These are phyloP conservation scores for Huntiella bhutanensis DNA, from an alignment of 2,329 filamentous ascomycete genomes.

Conservation along the genomic window DNA sequence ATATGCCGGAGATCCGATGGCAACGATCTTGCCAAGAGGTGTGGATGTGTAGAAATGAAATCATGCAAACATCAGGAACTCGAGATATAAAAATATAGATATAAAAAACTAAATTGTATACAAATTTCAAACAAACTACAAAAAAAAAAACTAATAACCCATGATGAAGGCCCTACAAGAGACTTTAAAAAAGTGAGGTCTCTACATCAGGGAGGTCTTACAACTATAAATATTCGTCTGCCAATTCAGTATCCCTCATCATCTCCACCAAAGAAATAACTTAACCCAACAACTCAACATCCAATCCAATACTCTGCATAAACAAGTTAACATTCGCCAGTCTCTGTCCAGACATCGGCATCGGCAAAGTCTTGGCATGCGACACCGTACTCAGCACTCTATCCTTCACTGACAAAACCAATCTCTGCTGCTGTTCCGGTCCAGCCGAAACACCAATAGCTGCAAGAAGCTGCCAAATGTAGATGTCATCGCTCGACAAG, in stretches of 20 bases:
- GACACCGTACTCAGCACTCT: slow-evolving; percentile 89
- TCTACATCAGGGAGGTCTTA: slow-evolving; percentile 8
- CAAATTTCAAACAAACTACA: not conserved
- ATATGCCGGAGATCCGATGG: not conserved
- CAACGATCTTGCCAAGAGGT: no score
- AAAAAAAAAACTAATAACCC: not conserved
- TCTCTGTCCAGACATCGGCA: slow-evolving; percentile 66
- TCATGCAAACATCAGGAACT: not conserved
- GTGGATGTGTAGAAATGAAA: not conserved
- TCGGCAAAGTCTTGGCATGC: slow-evolving; percentile 73
- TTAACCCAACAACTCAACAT: slow-evolving; percentile 52
- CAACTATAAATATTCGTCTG: slow-evolving; percentile 9
- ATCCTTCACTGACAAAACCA: slow-evolving; percentile 93
- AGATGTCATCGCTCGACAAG: slow-evolving; percentile 77
- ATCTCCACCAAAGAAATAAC: not conserved
- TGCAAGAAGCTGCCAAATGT: slow-evolving; percentile 95
- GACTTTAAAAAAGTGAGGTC: slow-evolving; percentile 11
- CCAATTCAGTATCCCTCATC: not conserved
- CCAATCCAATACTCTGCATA: slow-evolving; percentile 95
- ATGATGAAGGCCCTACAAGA: slow-evolving; percentile 1
- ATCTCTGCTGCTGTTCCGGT: slow-evolving; percentile 82
- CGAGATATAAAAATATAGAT: not conserved
- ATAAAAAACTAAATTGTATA: not conserved
- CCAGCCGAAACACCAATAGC: slow-evolving; percentile 85
- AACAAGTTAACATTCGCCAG: slow-evolving; percentile 91